Evolutionary conservation across 2,329 filamentous ascomycete species (phyloP), one percentile per base, ranked within the genome.

Genomic region (Raffaelea albimanens): DNA sequence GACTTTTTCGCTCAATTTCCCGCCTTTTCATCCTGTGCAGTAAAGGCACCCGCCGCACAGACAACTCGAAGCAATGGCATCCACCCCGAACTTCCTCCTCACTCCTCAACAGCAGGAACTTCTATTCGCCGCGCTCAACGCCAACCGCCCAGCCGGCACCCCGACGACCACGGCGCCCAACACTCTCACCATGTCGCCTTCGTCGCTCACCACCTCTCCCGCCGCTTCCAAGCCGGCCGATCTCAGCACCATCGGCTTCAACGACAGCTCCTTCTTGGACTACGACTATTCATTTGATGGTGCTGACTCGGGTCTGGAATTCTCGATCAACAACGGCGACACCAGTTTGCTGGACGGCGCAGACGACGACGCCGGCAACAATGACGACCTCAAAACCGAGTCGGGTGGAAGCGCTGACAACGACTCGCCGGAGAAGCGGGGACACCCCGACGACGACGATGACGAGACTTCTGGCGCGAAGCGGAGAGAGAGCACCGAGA

Each of bases 261-360:
- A 88, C 29, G 85, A 89, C 43, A 93, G 85, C 53, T 88, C 90
- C 0, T 90, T 83, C 59, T 73, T 94, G 49, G 88, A 95, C 54
- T 93, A 89, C 58, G 82, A 85, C 55, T 83, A 85, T 54, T 82
- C 86, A 42, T 81, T 88, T 49, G 87, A 90, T 50, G 72, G 72
- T 9, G 46, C 51, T 50, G 85, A 90, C 58, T 77, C 76, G 33
- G 82, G 73, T 60, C 90, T 88, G 61, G 85, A 89, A 56, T 90
- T 90, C 54, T 82, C 88, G 47, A 71, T 74, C 43, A 67, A 67
- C 52, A 65, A 70, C 44, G 61, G 57, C 45, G 69, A 78, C 50
- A 74, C 81, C 34, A 72, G 76, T 48, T 7, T 38, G 5, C 8
- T 38, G 7, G 34, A 38, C 8, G 18, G 5, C 7, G 34, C 34